Evolutionary conservation across 2,329 filamentous ascomycete genomes (phyloP).

Genomic region (Cyphellophora europaea): DNA sequence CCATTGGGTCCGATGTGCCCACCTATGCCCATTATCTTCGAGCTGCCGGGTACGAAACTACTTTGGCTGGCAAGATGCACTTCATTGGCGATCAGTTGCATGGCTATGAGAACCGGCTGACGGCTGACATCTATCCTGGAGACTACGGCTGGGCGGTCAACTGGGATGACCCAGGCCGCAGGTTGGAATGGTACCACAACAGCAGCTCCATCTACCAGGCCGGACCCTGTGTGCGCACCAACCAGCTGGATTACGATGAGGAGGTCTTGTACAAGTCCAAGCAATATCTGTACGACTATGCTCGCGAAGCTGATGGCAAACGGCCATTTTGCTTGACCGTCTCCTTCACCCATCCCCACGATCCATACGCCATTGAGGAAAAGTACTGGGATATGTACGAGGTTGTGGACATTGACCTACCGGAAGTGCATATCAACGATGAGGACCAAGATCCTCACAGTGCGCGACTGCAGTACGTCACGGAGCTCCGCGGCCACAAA

Average conservation of each 20-base stretch:
- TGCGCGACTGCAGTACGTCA: slow-evolving; percentile 74
- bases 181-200: slow-evolving; percentile 94
- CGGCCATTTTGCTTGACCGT: slow-evolving; percentile 84
- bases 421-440: slow-evolving; percentile 60
- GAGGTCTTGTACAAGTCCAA: slow-evolving; percentile 88
- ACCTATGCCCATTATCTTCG: slow-evolving; percentile 91
- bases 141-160: slow-evolving; percentile 94
- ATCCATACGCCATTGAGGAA: slow-evolving; percentile 87
- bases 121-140: slow-evolving; percentile 90
- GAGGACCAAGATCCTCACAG: slow-evolving; percentile 81
- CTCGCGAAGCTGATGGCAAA: slow-evolving; percentile 60
- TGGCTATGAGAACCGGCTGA: slow-evolving; percentile 84
- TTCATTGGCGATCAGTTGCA: slow-evolving; percentile 93
- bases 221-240: slow-evolving; percentile 78
- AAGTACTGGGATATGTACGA: slow-evolving; percentile 93
- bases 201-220: slow-evolving; percentile 88
- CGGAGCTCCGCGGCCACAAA: slow-evolving; percentile 75
- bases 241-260: slow-evolving; percentile 92
- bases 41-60: slow-evolving; percentile 76
- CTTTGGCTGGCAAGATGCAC: slow-evolving; percentile 92
- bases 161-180: slow-evolving; percentile 73
- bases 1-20: slow-evolving; percentile 72
- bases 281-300: slow-evolving; percentile 84
- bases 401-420: slow-evolving; percentile 75
- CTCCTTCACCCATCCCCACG: slow-evolving; percentile 88